Base-by-base conservation (phyloP, 495 filamentous ascomycete species). In the Hypomontagnella submonticulosa region DNA sequence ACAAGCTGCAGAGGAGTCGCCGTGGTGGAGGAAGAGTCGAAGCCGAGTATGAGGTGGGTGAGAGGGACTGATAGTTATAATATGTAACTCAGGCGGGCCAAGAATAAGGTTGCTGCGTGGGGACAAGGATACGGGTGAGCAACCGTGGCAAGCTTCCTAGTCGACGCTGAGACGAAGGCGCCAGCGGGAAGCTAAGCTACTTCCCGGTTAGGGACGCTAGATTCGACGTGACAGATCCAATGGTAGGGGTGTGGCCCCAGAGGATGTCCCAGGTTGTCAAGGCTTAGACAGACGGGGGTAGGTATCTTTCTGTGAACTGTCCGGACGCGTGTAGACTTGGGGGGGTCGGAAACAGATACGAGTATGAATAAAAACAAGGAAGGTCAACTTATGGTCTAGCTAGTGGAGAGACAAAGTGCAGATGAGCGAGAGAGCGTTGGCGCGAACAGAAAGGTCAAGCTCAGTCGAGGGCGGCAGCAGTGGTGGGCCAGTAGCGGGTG, bases 1-100 rank as follows among this genome's bases (percentile, higher is more conserved):
- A 66, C 71, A 71, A 72, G 67, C 74, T 76, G 70, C 71, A 66
- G 72, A 71, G 58, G 71, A 66, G 78, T 79, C 73, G 75, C 72
- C 76, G 75, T 74, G 68, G 60, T 68, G 69, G 62, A 75, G 59
- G 69, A 63, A 63, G 69, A 69, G 69, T 72, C 74, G 73, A 72
- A 72, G 78, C 73, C 72, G 68, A 68, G 63, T 67, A 48, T 55
- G 69, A 61, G 19, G 73, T 66, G 67, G 68, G 71, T 47, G 58
- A 69, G 67, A 71, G 64, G 75, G 75, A 74, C 44, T 72, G 69
- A 73, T 56, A 66, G 62, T 72, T 79, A 78, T 79, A 79, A 76
- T 76, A 78, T 70, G 72, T 61, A 54, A 61, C 54, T 64, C 44
- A 57, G 66, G 56, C 38, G 56, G 66, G 66, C 50, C 50, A 55